Conservation (phyloP, 441 rosid genomes). For the Erodium texanum region DNA sequence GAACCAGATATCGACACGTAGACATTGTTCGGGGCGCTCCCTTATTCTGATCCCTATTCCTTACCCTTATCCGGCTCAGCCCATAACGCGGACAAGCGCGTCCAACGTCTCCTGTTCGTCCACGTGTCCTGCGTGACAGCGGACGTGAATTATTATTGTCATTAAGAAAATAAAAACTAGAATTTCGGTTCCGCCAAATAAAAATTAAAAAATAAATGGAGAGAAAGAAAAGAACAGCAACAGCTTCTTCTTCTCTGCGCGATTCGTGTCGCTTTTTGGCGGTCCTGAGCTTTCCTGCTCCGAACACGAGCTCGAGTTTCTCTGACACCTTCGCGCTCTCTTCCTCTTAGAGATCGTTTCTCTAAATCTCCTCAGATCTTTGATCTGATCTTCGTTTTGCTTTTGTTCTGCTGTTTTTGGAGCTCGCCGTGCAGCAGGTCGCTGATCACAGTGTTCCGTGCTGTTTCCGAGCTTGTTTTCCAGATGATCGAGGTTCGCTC, state of each 20-base stretch:
- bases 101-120: background rate
- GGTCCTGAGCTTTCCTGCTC: slow-evolving; percentile 1
- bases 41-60: background rate
- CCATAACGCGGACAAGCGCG: background rate
- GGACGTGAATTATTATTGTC: background rate
- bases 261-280: slow-evolving; percentile 3
- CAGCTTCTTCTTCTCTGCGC: background rate
- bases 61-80: background rate
- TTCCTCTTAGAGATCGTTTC: background rate
- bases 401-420: background rate
- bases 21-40: background rate
- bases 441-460: no score
- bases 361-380: no score
- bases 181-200: background rate
- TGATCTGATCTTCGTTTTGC: background rate
- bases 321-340: background rate
- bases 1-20: background rate
- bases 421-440: background rate
- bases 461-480: background rate
- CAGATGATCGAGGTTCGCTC: slow-evolving; percentile 2
- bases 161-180: background rate
- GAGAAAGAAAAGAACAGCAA: background rate
- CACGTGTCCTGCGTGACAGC: background rate
- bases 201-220: background rate
- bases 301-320: background rate